These are phyloP conservation scores for Circinella umbellata DNA, from an alignment of 371 early-diverging fungal genomes.

Conservation along the genomic window DNA sequence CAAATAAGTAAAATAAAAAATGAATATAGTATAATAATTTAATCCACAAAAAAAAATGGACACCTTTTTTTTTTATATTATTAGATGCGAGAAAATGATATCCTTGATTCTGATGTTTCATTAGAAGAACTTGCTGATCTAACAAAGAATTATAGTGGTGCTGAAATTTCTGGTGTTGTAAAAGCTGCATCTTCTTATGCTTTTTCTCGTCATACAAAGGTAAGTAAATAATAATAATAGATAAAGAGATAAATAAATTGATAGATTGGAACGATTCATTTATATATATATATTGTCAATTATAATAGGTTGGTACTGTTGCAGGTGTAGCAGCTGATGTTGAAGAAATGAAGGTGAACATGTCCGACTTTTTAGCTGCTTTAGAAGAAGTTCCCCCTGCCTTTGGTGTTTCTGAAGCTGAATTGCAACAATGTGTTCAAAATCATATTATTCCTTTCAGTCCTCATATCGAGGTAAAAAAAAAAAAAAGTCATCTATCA, in stretches of 20 bases:
- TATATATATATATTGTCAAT: not conserved
- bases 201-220: slow-evolving; percentile 97
- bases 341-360: slow-evolving; percentile 88
- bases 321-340: slow-evolving; percentile 83
- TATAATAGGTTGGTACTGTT: slow-evolving; percentile 72
- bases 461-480: slow-evolving; percentile 69
- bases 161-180: slow-evolving; percentile 98
- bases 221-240: slow-evolving; percentile 9
- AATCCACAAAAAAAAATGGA: not conserved
- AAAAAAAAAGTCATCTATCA: too few species aligned
- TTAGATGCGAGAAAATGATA: slow-evolving; percentile 87
- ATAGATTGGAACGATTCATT: too few species aligned
- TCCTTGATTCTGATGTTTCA: slow-evolving; percentile 91
- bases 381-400: slow-evolving; percentile 98
- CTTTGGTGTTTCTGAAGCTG: slow-evolving; percentile 97
- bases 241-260: too few species aligned
- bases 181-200: slow-evolving; percentile 99
- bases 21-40: not conserved
- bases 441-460: slow-evolving; percentile 88
- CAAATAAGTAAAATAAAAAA: not conserved
- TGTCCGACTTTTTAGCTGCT: slow-evolving; percentile 94
- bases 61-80: too few species aligned
- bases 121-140: slow-evolving; percentile 87
- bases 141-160: slow-evolving; percentile 99
- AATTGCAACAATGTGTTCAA: slow-evolving; percentile 82